These are phyloP conservation scores for Pterulicium gracile DNA, from an alignment of 1,284 basidiomycete genomes.

Conservation along the genomic window DNA sequence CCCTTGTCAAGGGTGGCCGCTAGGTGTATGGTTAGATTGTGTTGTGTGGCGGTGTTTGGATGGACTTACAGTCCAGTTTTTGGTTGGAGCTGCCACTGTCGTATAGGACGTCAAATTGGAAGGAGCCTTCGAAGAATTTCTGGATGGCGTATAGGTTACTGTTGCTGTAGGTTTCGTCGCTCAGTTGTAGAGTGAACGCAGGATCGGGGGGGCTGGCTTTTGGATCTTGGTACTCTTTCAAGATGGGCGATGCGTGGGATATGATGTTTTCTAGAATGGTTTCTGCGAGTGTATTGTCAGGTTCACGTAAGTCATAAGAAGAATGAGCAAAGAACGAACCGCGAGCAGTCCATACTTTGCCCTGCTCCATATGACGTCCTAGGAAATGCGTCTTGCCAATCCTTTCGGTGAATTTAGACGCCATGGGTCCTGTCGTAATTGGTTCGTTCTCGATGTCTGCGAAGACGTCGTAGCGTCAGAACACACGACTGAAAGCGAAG, in stretches of 20 bases:
- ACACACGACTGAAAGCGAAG: constrained; percentile 2
- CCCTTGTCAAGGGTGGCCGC: constrained; percentile 54
- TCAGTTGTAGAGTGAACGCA: constrained; percentile 65
- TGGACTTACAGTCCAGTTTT: constrained; percentile 46
- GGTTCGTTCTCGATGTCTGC: constrained; percentile 50
- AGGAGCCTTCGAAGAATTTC: constrained; percentile 74
- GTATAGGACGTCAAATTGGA: constrained; percentile 81
- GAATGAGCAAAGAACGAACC: constrained; percentile 29
- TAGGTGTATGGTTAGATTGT: constrained; percentile 18
- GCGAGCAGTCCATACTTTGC: constrained; percentile 78
- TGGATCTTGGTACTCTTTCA: constrained; percentile 45
- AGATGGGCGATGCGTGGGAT: constrained; percentile 41
- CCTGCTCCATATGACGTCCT: constrained; percentile 52
- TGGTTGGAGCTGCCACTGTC: constrained; percentile 59
- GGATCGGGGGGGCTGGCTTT: constrained; percentile 57
- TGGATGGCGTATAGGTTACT: constrained; percentile 84
- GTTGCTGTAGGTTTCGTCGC: constrained; percentile 59
- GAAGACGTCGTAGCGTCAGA: neutral
- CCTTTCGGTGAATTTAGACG: constrained; percentile 48
- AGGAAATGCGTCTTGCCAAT: constrained; percentile 67
- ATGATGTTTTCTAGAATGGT: constrained; percentile 55
- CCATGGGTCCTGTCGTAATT: constrained; percentile 42
- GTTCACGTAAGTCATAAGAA: neutral
- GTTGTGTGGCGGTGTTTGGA: constrained; percentile 7
- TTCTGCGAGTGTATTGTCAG: constrained; percentile 31